These are phyloP conservation scores for Tuber aestivum DNA, from an alignment of 495 filamentous ascomycete species.

Conservation along the genomic window DNA sequence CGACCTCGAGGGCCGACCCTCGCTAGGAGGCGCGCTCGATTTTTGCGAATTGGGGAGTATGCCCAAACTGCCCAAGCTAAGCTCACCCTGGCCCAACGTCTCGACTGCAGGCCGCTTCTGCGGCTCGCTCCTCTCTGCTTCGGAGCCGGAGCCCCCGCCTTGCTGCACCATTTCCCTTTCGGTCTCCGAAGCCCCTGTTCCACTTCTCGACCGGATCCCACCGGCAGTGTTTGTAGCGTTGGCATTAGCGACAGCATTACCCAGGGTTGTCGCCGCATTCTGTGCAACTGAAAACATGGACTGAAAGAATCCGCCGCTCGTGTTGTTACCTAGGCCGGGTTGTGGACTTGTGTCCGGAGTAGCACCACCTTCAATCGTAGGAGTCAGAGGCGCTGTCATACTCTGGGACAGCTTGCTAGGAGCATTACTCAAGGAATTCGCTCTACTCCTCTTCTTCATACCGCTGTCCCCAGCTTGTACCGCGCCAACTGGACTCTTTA, in stretches of 20 bases:
- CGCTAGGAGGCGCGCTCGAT: conserved; percentile 9
- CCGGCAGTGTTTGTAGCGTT: conserved; percentile 46
- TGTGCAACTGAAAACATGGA: conserved; percentile 88
- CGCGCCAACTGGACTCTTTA: conserved; percentile 35
- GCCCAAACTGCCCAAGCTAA: conserved; percentile 56
- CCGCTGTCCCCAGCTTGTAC: conserved; percentile 63
- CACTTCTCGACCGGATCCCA: conserved; percentile 42
- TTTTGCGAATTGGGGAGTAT: conserved; percentile 36
- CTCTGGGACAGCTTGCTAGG: conserved; percentile 87
- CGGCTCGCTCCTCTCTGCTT: conserved; percentile 43
- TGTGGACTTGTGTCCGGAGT: conserved; percentile 48
- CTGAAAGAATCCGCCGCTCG: conserved; percentile 72
- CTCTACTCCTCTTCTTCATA: conserved; percentile 47
- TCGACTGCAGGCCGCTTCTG: conserved; percentile 73
- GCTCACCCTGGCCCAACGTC: conserved; percentile 80
- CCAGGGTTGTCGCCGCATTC: conserved; percentile 82
- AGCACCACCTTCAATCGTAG: conserved; percentile 56
- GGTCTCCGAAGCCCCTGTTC: conserved; percentile 25
- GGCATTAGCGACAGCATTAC: conserved; percentile 68
- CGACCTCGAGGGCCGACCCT: conserved; percentile 18
- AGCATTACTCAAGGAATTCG: conserved; percentile 61
- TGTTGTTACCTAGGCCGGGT: conserved; percentile 42
- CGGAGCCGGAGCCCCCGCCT: conserved; percentile 19
- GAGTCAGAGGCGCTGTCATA: conserved; percentile 64
- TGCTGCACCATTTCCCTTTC: conserved; percentile 48